phyloP scores from a whole-genome alignment of 805 yeast species.

The Schizosaccharomyces cryophilus region DNA sequence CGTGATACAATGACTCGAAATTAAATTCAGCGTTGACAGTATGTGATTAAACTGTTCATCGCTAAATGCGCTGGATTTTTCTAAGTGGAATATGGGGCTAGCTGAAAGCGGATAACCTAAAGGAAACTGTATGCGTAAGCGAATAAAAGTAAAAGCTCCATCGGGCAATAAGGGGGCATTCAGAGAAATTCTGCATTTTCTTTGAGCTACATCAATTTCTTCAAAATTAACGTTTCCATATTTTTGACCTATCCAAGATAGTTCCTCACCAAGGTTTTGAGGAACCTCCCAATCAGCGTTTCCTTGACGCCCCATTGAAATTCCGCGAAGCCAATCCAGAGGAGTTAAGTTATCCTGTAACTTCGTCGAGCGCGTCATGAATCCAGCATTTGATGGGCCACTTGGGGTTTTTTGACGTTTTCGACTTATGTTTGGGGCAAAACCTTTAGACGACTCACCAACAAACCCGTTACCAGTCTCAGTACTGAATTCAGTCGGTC shows the following conservation, averaged over 20 bases:
- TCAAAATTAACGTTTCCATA: conserved; percentile 75
- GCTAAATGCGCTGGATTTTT: conserved; percentile 42
- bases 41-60: conserved; percentile 27
- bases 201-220: conserved; percentile 67
- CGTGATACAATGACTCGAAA: conserved; percentile 31
- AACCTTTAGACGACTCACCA: neutral
- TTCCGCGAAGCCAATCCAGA: conserved; percentile 83
- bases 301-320: conserved; percentile 35
- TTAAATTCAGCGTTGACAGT: conserved; percentile 25
- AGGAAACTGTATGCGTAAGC: conserved; percentile 53
- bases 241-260: conserved; percentile 63
- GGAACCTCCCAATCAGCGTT: conserved; percentile 12
- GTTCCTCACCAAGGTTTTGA: conserved; percentile 72
- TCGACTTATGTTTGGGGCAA: neutral
- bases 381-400: conserved; percentile 1
- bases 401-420: neutral
- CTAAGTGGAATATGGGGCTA: conserved; percentile 36
- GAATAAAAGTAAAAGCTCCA: conserved; percentile 31
- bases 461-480: neutral
- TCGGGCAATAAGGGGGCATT: conserved; percentile 40
- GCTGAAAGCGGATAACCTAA: conserved; percentile 37
- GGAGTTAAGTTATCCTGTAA: conserved; percentile 25
- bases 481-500: neutral
- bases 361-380: conserved; percentile 8
- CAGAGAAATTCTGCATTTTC: conserved; percentile 49